A percentile compares a stretch with the other conserved stretches of the same genome.
Conservation (phyloP, 805 yeast species). For the Wickerhamomyces bovis region DNA sequence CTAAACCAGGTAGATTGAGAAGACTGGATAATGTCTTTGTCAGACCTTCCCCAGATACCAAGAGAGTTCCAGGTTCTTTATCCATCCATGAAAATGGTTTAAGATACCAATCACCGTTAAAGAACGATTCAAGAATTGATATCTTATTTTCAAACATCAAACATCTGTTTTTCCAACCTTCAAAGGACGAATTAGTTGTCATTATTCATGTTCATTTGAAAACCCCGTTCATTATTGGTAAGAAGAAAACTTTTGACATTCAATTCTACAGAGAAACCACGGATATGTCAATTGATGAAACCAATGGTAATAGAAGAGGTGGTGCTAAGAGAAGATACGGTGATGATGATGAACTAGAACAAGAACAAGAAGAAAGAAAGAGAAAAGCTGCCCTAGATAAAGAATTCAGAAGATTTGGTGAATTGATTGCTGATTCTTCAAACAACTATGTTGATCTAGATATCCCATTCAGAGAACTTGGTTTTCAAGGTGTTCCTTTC, state of each 20-base stretch:
- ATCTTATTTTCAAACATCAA: constrained; percentile 85
- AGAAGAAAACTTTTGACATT: constrained; percentile 89
- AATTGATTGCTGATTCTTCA: constrained; percentile 83
- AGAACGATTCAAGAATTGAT: constrained; percentile 83
- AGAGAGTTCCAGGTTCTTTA: constrained; percentile 84
- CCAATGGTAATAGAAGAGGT: constrained; percentile 84
- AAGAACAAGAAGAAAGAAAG: constrained; percentile 96
- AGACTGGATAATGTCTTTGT: constrained; percentile 84
- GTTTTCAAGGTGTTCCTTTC: constrained; percentile 96
- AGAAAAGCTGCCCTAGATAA: constrained; percentile 86
- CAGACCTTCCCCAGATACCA: constrained; percentile 96
- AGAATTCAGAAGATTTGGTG: constrained; percentile 86
- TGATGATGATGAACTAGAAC: constrained; percentile 97
- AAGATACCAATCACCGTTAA: constrained; percentile 81
- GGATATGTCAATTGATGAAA: constrained; percentile 93
- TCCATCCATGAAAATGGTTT: constrained; percentile 95
- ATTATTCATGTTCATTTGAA: constrained; percentile 89
- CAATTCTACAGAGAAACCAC: constrained; percentile 97
- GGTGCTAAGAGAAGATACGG: constrained; percentile 76
- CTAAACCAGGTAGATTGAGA: constrained; percentile 76
- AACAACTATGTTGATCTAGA: constrained; percentile 83
- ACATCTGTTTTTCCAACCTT: constrained; percentile 92
- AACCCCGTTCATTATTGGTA: constrained; percentile 91
- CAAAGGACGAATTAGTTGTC: constrained; percentile 90
- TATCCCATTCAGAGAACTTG: constrained; percentile 91